These are phyloP conservation scores for Apiospora arundinis DNA, from an alignment of 2,329 filamentous ascomycete species.

Conservation along the genomic window DNA sequence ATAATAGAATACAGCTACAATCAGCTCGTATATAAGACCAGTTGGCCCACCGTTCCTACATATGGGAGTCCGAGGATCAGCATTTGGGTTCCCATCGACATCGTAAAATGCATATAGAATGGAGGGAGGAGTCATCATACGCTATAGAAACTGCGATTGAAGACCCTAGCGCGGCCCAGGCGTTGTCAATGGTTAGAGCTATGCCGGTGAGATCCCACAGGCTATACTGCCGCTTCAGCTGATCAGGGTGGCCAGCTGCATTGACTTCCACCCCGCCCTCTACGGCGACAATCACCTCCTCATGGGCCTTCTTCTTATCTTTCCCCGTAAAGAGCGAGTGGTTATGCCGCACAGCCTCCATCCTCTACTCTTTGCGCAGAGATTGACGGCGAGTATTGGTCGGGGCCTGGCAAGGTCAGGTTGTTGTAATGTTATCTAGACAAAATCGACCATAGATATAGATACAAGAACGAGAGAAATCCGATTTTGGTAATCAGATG, in stretches of 20 bases:
- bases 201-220: slow-evolving; percentile 64
- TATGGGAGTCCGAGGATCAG: background rate
- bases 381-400: background rate
- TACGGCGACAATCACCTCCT: background rate
- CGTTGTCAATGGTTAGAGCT: slow-evolving; percentile 68
- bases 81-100: background rate
- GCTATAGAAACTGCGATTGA: slow-evolving; percentile 60
- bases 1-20: slow-evolving; percentile 51
- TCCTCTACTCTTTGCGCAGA: background rate
- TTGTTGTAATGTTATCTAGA: too few species aligned
- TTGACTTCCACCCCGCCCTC: slow-evolving; percentile 2
- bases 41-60: slow-evolving; percentile 51
- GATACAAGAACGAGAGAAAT: background rate
- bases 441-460: background rate
- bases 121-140: slow-evolving; percentile 36
- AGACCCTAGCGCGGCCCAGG: slow-evolving; percentile 68
- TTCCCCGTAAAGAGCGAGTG: background rate
- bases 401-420: background rate
- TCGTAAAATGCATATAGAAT: background rate
- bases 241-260: background rate
- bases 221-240: slow-evolving; percentile 65
- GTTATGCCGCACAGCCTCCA: background rate
- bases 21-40: slow-evolving; percentile 49
- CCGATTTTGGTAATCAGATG: too few species aligned
- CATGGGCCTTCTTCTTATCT: background rate